These are phyloP conservation scores for Candida tammaniensis DNA, from an alignment of 805 yeast genomes.

Conservation along the genomic window DNA sequence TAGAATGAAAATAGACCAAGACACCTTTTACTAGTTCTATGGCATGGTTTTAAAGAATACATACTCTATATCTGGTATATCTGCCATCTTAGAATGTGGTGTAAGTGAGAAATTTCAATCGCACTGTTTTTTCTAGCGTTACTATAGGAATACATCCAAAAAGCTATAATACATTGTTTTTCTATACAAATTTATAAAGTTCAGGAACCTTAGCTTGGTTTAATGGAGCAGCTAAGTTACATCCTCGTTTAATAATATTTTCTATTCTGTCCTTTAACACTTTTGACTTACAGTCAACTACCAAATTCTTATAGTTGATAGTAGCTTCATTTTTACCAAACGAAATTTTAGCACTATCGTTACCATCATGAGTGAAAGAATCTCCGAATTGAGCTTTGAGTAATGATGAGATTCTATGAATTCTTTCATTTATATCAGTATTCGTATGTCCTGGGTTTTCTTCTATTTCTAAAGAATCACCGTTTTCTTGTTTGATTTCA, in stretches of 20 bases:
- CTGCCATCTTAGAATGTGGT: no score
- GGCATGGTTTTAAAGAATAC: no score
- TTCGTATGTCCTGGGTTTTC: constrained; percentile 23
- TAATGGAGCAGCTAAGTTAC: constrained; percentile 80
- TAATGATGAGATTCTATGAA: constrained; percentile 55
- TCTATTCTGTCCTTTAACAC: constrained; percentile 80
- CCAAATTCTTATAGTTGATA: constrained; percentile 60
- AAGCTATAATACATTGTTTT: no score
- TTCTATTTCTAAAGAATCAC: constrained; percentile 4
- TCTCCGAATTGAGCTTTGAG: constrained; percentile 88
- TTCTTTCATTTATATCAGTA: constrained; percentile 28
- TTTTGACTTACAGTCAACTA: constrained; percentile 67
- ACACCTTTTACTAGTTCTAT: no score
- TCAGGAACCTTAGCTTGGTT: no score
- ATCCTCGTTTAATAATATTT: constrained; percentile 74
- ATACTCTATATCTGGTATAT: no score
- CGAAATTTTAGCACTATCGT: constrained; percentile 54
- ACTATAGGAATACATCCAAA: no score
- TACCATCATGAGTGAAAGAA: constrained; percentile 44
- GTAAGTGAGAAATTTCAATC: no score
- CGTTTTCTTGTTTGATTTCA: constrained; percentile 8
- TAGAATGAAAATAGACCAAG: no score
- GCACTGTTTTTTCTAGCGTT: no score
- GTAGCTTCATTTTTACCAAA: constrained; percentile 76
- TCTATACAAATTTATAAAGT: no score